Conservation (phyloP, 768 basidiomycete species). For the Coprinellus micaceus region DNA sequence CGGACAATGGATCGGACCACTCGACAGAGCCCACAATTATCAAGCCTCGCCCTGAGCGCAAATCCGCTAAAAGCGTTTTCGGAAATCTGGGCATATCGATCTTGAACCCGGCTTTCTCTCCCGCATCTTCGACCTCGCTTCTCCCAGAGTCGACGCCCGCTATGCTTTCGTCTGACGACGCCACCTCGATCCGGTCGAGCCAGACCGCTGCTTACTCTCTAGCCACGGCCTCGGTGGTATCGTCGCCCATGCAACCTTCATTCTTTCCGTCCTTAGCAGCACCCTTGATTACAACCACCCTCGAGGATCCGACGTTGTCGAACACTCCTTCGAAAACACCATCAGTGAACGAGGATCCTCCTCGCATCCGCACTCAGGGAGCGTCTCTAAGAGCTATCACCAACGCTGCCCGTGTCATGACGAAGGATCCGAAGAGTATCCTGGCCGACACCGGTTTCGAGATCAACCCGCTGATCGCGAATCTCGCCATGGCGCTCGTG, state of each 20-base stretch:
- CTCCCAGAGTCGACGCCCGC: not conserved
- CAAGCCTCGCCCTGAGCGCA: conserved; percentile 31
- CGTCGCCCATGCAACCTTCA: conserved; percentile 38
- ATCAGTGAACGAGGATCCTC: conserved; percentile 18
- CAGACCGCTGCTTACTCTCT: conserved; percentile 8
- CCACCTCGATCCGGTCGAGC: not conserved
- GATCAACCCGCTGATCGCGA: conserved; percentile 54
- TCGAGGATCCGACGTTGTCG: conserved; percentile 25
- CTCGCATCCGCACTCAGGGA: conserved; percentile 46
- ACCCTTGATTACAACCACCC: conserved; percentile 40
- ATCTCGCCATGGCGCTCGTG: conserved; percentile 66
- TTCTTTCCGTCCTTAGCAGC: conserved; percentile 40
- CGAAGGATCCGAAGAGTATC: conserved; percentile 69
- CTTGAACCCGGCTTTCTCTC: conserved; percentile 46
- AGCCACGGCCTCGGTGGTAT: conserved; percentile 27
- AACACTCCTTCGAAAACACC: conserved; percentile 17
- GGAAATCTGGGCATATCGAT: conserved; percentile 69
- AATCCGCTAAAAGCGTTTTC: conserved; percentile 61
- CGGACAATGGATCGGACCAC: conserved; percentile 9
- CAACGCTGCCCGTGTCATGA: conserved; percentile 87
- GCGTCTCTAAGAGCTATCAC: conserved; percentile 70
- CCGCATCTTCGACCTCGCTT: not conserved
- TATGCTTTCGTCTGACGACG: not conserved
- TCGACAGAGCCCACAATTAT: conserved; percentile 10
- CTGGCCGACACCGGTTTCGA: conserved; percentile 68